Evolutionary conservation across 495 filamentous ascomycete genomes (phyloP), one percentile per base, ranked within the genome.

Genomic region (Parmelia sp.): DNA sequence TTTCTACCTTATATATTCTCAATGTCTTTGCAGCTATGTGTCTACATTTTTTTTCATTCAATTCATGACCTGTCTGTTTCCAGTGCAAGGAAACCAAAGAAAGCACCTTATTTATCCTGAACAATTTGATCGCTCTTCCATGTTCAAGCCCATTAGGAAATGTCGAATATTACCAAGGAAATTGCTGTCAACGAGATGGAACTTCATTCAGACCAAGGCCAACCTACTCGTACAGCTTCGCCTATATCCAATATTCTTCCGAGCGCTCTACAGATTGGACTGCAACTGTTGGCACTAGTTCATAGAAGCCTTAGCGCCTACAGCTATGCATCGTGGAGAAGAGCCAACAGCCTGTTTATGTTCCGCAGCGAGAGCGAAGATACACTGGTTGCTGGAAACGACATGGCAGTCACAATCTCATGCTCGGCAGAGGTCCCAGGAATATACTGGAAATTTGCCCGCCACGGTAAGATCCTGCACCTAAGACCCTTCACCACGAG

Each of bases 301-400:
- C 58, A 47, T 42, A 61, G 23, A 57, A 61, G 58, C 14, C 21
- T 56, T 39, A 61, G 58, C 29, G n/a, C 39, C 36, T 61, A 65
- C 29, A 51, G 39, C 23, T 47, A 61, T 36, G 49, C 37, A 57
- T 58, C 49, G 9, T 39, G 47, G 19, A 47, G 31, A 47, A 60
- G 59, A 29, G 31, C 35, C 40, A 37, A 29, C 44, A 53, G 39
- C 58, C 44, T 47, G 31, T 31, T 27, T 9, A 47, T 37, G 37
- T 42, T 23, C 51, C 61, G 36, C 49, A 9, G 33, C 1, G 39
- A 36, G n/a, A 63, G 39, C n/a, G 51, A 42, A 57, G 25, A 45
- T 42, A 29, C 27, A 15, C 14, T 25, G 7, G 19, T 35, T 2
- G 8, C 25, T 12, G 4, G 27, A 57, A 39, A 15, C 1, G 29